phyloP scores from a whole-genome alignment of 371 early-diverging fungal genomes.

The Actinomucor elegans region DNA sequence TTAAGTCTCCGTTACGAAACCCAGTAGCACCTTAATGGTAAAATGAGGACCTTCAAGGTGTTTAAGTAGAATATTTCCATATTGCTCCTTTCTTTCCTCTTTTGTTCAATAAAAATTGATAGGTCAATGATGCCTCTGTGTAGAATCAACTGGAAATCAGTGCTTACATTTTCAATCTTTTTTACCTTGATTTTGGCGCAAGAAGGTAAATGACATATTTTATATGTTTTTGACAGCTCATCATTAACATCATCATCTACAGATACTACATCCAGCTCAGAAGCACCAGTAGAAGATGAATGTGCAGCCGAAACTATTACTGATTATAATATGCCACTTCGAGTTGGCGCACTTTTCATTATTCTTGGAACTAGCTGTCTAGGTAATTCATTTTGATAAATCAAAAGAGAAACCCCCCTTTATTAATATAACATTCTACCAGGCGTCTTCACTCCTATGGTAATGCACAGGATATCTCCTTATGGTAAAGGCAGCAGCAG shows the following conservation, averaged over 20 bases:
- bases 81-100: slow-evolving; percentile 1
- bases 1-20: slow-evolving; percentile 11
- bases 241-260: neutral
- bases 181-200: slow-evolving; percentile 2
- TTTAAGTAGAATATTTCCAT: neutral
- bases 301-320: slow-evolving; percentile 15
- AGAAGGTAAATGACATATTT: slow-evolving; percentile 1
- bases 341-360: slow-evolving; percentile 33
- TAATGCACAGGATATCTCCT: slow-evolving; percentile 37
- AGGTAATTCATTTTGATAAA: slow-evolving; percentile 13
- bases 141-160: neutral
- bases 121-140: too few relatives aligned
- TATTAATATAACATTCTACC: slow-evolving; percentile 1
- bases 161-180: neutral
- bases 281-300: slow-evolving; percentile 4
- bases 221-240: neutral
- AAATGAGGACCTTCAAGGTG: neutral
- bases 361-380: slow-evolving; percentile 26
- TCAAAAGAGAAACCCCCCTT: neutral
- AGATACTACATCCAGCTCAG: too few relatives aligned
- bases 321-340: slow-evolving; percentile 25
- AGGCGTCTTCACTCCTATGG: slow-evolving; percentile 47
- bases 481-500: slow-evolving; percentile 26
- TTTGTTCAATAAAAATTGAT: too few relatives aligned
- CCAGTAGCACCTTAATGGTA: slow-evolving; percentile 5